Evolutionary conservation across 805 yeast genomes (phyloP).

Genomic region (Yamadazyma akitaensis): DNA sequence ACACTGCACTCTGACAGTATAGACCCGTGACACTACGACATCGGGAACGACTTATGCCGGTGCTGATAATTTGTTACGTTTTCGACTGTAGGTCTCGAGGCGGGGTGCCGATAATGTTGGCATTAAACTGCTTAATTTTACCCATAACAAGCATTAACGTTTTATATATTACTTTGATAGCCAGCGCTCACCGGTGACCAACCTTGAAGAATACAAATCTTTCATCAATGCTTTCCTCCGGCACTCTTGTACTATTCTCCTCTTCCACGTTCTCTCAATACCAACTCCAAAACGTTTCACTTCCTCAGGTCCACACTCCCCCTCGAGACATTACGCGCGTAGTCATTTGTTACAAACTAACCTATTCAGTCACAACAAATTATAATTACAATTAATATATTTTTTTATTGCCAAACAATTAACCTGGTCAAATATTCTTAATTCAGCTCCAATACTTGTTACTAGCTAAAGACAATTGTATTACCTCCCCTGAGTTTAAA

Average conservation of each 20-base stretch:
- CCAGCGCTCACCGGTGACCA: no score
- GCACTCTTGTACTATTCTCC: neutral
- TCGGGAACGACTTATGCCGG: no score
- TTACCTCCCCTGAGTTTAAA: neutral
- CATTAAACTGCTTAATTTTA: no score
- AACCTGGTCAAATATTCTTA: neutral
- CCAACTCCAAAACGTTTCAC: neutral
- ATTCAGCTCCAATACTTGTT: neutral
- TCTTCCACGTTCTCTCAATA: neutral
- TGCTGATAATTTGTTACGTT: no score
- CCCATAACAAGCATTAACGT: no score
- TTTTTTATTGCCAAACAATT: neutral
- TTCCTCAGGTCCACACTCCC: neutral
- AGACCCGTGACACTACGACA: no score
- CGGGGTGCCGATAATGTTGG: no score
- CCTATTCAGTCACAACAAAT: constrained; percentile 4
- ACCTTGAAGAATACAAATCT: no score
- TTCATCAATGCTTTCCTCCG: no score
- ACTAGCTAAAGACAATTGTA: neutral
- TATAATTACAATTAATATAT: neutral
- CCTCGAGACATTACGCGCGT: constrained; percentile 7
- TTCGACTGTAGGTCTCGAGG: no score
- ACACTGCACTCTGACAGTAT: no score
- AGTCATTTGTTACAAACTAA: constrained; percentile 12
- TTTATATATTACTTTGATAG: no score